Conservation (phyloP, 176 grass and related monocot genomes). For the Juncus inflexus region DNA sequence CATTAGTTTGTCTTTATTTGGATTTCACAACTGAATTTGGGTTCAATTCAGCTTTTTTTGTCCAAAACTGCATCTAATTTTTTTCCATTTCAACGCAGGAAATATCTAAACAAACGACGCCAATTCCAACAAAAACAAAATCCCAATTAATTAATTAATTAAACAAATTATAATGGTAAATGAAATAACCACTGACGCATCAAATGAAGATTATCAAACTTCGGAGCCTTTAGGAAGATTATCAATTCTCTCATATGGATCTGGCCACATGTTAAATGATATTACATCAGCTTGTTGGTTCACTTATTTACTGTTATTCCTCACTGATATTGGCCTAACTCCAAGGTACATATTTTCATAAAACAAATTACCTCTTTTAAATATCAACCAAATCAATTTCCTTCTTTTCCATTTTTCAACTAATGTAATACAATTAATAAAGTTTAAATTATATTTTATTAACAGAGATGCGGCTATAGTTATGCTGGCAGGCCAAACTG, state of each 20-base stretch:
- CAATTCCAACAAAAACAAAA: too few relatives aligned
- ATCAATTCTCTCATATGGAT: slow-evolving; percentile 71
- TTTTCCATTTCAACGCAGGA: too few relatives aligned
- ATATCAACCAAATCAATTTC: neutral
- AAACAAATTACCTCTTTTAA: neutral
- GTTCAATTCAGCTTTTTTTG: too few relatives aligned
- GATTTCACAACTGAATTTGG: too few relatives aligned
- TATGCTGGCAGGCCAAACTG: slow-evolving; percentile 96
- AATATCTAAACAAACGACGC: too few relatives aligned
- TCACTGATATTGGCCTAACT: slow-evolving; percentile 81
- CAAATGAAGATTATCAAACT: slow-evolving; percentile 36
- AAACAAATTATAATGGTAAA: slow-evolving; percentile 41
- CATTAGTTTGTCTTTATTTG: too few relatives aligned
- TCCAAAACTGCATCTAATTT: too few relatives aligned
- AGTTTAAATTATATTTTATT: slow-evolving; percentile 6
- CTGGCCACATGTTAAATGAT: slow-evolving; percentile 98
- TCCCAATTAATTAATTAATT: too few relatives aligned
- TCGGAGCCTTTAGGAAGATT: slow-evolving; percentile 57
- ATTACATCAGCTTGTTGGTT: slow-evolving; percentile 97
- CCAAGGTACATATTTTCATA: slow-evolving; percentile 42
- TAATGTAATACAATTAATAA: too few relatives aligned
- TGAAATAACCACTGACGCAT: slow-evolving; percentile 25
- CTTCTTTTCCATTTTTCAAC: too few relatives aligned
- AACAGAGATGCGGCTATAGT: slow-evolving; percentile 86
- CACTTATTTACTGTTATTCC: slow-evolving; percentile 87